phyloP scores from a whole-genome alignment of 192 early-diverging fungal genomes.

The Coemansia sp. region DNA sequence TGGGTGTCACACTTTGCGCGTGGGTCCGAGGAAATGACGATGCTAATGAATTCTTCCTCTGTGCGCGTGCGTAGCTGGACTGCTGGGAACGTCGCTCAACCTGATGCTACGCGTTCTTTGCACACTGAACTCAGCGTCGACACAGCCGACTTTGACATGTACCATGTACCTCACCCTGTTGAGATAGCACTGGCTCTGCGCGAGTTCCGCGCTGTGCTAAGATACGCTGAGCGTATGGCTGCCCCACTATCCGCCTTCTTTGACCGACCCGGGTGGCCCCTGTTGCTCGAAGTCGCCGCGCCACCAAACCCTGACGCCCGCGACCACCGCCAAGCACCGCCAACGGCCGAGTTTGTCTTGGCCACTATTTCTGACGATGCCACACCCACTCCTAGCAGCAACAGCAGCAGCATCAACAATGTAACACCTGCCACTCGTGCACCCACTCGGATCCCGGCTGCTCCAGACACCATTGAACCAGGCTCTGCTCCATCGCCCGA shows the following conservation, averaged over 20 bases:
- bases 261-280: constrained; percentile 37
- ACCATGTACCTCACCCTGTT: constrained; percentile 23
- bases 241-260: constrained; percentile 46
- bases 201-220: constrained; percentile 48
- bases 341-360: constrained; percentile 43
- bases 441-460: background rate
- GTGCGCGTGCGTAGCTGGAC: constrained; percentile 46
- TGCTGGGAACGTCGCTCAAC: constrained; percentile 23
- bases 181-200: constrained; percentile 53
- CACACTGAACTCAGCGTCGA: constrained; percentile 47
- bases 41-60: constrained; percentile 30
- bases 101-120: constrained; percentile 31
- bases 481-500: constrained; percentile 6
- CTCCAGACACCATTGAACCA: background rate
- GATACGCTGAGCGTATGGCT: constrained; percentile 48
- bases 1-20: constrained; percentile 54
- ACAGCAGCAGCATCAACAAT: background rate
- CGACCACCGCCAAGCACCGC: background rate
- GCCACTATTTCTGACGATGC: constrained; percentile 43
- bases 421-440: constrained; percentile 2
- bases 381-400: background rate
- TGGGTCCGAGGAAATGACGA: constrained; percentile 47
- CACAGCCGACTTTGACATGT: constrained; percentile 49
- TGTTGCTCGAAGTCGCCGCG: constrained; percentile 36
- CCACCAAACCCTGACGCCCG: background rate